These are phyloP conservation scores for Cryptosporidium ubiquitum DNA, from an alignment of 169 alveolate genomes.

Conservation along the genomic window DNA sequence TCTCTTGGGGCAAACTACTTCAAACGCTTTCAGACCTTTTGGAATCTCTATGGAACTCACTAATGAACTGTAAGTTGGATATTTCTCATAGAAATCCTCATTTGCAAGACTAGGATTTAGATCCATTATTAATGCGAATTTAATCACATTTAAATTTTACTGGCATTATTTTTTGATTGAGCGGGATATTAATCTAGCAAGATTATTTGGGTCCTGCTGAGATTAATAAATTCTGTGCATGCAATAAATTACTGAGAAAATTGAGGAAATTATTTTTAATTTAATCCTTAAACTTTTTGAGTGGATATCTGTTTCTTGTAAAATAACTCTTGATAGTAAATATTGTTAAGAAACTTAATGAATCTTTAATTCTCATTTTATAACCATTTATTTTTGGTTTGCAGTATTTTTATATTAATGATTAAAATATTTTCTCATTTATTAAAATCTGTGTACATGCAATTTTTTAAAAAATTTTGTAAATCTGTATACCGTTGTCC, in stretches of 20 bases:
- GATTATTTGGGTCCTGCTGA: not conserved
- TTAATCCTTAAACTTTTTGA: too few relatives aligned
- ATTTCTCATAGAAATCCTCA: conserved; percentile 31
- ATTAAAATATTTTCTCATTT: too few relatives aligned
- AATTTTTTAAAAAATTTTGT: not conserved
- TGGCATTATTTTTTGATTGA: not conserved
- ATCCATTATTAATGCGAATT: not conserved
- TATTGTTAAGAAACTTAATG: not conserved
- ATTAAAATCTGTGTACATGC: not conserved
- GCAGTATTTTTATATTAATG: not conserved
- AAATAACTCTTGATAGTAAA: not conserved
- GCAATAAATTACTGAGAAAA: not conserved
- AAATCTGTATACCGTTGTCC: conserved; percentile 15
- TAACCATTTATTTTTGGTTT: too few relatives aligned
- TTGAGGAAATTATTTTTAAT: too few relatives aligned
- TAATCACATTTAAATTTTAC: not conserved
- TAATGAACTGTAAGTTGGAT: conserved; percentile 25
- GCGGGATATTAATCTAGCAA: not conserved
- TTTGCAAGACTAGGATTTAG: conserved; percentile 25
- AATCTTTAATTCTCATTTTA: not conserved
- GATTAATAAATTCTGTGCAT: not conserved
- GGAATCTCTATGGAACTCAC: conserved; percentile 38
- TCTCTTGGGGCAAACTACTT: conserved; percentile 58
- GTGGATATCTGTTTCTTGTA: too few relatives aligned
- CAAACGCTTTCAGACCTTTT: conserved; percentile 38